Percentiles rank a stretch among this genome's conserved stretches.
phyloP scores from a whole-genome alignment of 768 basidiomycete species.

The Tephrocybe sp. region DNA sequence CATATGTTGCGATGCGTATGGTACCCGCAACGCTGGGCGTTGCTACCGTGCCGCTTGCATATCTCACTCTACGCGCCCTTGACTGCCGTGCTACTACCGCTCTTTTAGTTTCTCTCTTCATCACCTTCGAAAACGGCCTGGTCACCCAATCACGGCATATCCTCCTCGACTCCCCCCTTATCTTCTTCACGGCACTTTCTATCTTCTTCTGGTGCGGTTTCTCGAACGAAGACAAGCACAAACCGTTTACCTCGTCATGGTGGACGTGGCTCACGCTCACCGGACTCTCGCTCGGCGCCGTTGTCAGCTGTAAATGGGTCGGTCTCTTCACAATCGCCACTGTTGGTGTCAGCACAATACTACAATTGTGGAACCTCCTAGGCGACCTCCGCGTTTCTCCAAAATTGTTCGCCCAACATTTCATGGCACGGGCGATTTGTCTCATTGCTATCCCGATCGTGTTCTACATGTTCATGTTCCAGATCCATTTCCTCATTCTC shows the following conservation, averaged over 20 bases:
- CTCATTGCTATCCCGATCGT: conserved; percentile 80
- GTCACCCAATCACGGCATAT: conserved; percentile 96
- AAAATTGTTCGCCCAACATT: conserved; percentile 77
- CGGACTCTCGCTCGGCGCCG: conserved; percentile 89
- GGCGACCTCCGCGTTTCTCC: conserved; percentile 84
- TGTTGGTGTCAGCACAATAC: conserved; percentile 79
- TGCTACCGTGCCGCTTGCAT: conserved; percentile 85
- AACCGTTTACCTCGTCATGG: conserved; percentile 85
- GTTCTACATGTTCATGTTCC: conserved; percentile 98
- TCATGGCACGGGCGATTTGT: conserved; percentile 86
- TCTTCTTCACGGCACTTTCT: conserved; percentile 96
- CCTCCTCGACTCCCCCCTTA: conserved; percentile 95
- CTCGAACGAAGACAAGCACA: conserved; percentile 84
- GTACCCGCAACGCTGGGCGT: conserved; percentile 91
- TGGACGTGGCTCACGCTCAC: conserved; percentile 91
- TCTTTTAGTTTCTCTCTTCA: conserved; percentile 84
- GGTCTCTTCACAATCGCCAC: conserved; percentile 98
- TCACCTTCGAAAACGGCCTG: conserved; percentile 96
- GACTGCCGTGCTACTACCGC: conserved; percentile 92
- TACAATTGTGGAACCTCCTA: conserved; percentile 86
- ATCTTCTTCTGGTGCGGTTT: conserved; percentile 88
- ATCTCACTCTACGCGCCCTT: conserved; percentile 90
- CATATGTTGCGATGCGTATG: conserved; percentile 96
- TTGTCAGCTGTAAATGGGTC: conserved; percentile 96
- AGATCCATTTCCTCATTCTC: conserved; percentile 89